Base-by-base conservation (phyloP, 352 stramenopile species). In the Pythium brachiatum region DNA sequence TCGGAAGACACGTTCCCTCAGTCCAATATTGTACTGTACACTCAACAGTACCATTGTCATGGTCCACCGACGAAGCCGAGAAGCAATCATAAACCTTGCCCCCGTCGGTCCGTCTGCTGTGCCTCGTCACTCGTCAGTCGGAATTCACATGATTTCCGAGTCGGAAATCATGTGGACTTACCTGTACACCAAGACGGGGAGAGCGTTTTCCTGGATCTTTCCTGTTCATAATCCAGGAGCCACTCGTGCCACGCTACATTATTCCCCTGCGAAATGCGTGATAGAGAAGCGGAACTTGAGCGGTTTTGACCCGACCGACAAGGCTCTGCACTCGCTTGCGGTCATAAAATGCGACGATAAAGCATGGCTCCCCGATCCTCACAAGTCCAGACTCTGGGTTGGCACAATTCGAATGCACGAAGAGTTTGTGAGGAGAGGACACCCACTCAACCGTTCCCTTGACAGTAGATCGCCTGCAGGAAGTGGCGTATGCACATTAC, bases 401-500 rank as follows among this genome's bases (percentile, higher is more conserved):
- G n/a, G n/a, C n/a, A n/a, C n/a, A n/a, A n/a, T n/a, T n/a, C n/a
- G n/a, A n/a, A n/a, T n/a, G n/a, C n/a, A n/a, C n/a, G n/a, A n/a
- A n/a, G n/a, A 44, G 16, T 8, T 13, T 9, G 15, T 44, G 38
- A 44, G 18, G 38, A 44, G 38, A 15, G 38, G 7, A 16, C 38
- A 13, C 16, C 38, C 20, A 44, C 38, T 44, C 38, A 23, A 15
- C 38, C 38, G 15, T 44, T 44, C 38, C 38, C n/a, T n/a, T n/a
- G n/a, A n/a, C n/a, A n/a, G n/a, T n/a, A n/a, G n/a, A 7, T 48
- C 41, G 25, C 11, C 31, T 21, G 11, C 29, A 46, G 31, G 46
- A 64, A 55, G 26, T 64, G 57, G 57, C 48, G 57, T 29, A 57
- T 53, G 50, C 58, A 52, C 58, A 44, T 65, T 65, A 59, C 58